Conservation (phyloP, 495 filamentous ascomycete genomes). For the Aeminium ludgeri region DNA sequence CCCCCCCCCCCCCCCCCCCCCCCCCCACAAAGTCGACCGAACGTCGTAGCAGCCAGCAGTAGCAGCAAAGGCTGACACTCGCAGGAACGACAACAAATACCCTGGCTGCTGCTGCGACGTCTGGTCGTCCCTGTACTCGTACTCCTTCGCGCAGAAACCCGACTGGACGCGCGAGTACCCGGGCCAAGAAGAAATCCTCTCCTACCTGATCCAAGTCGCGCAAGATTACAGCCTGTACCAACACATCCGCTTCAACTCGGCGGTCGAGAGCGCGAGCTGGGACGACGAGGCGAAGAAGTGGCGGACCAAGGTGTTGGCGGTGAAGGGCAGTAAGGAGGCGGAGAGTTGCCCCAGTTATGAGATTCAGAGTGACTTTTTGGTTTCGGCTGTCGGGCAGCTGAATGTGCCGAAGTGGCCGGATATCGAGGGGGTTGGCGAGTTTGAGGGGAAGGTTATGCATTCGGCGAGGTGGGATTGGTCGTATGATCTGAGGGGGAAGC, state of each 20-base stretch:
- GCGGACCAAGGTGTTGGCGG: slow-evolving; percentile 29
- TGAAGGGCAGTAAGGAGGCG: slow-evolving; percentile 30
- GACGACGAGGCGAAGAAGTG: slow-evolving; percentile 38
- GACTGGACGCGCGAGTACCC: slow-evolving; percentile 46
- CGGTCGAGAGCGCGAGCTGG: slow-evolving; percentile 38
- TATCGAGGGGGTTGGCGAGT: slow-evolving; percentile 38
- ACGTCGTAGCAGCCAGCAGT: too few relatives aligned
- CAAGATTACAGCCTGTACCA: slow-evolving; percentile 42
- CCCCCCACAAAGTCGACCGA: too few relatives aligned
- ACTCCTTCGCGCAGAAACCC: slow-evolving; percentile 48
- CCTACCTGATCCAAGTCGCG: slow-evolving; percentile 40
- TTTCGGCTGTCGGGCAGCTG: slow-evolving; percentile 49
- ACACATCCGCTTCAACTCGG: slow-evolving; percentile 39
- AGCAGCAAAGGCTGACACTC: not conserved
- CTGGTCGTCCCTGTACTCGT: slow-evolving; percentile 40
- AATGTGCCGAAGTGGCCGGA: slow-evolving; percentile 41
- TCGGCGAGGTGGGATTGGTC: slow-evolving; percentile 34
- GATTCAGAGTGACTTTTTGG: slow-evolving; percentile 38
- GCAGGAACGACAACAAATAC: slow-evolving; percentile 29
- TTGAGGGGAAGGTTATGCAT: slow-evolving; percentile 42
- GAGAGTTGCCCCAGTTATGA: slow-evolving; percentile 29
- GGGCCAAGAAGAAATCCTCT: slow-evolving; percentile 45
- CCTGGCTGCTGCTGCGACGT: slow-evolving; percentile 38
- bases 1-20: too few relatives aligned
- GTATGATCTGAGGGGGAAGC: slow-evolving; percentile 34